Conservation (phyloP, 176 grass and related monocot genomes). For the Carex myosuroides region DNA sequence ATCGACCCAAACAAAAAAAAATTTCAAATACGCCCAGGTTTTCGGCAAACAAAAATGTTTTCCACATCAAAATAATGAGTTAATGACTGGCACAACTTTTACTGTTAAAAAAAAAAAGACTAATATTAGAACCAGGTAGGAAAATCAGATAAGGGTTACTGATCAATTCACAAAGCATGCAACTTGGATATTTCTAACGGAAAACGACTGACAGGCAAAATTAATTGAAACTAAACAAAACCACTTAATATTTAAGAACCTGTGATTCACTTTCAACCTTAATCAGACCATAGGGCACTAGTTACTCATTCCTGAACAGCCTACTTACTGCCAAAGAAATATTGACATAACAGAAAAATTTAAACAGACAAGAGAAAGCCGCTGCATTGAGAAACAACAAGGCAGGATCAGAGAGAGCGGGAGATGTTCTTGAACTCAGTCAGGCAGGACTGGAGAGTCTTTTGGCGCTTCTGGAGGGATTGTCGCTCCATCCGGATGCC, state of each 20-base stretch:
- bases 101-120: background rate
- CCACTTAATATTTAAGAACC: background rate
- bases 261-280: background rate
- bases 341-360: background rate
- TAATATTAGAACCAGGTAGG: background rate
- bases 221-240: background rate
- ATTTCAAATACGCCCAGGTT: background rate
- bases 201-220: background rate
- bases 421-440: slow-evolving; percentile 93
- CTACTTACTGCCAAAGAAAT: slow-evolving; percentile 1
- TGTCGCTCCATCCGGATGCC: slow-evolving; percentile 66
- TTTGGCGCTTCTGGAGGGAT: slow-evolving; percentile 81
- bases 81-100: background rate
- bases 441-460: slow-evolving; percentile 73
- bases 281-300: background rate
- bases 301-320: background rate
- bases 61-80: background rate
- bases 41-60: background rate
- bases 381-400: background rate
- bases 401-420: slow-evolving; percentile 33
- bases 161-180: too few relatives aligned
- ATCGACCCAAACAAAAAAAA: background rate
- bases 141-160: too few relatives aligned
- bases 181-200: background rate
- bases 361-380: background rate